Percentiles rank a stretch among this genome's conserved stretches.
Evolutionary conservation across 176 grass and related monocot species (phyloP).

Genomic region (Lolium perenne): DNA sequence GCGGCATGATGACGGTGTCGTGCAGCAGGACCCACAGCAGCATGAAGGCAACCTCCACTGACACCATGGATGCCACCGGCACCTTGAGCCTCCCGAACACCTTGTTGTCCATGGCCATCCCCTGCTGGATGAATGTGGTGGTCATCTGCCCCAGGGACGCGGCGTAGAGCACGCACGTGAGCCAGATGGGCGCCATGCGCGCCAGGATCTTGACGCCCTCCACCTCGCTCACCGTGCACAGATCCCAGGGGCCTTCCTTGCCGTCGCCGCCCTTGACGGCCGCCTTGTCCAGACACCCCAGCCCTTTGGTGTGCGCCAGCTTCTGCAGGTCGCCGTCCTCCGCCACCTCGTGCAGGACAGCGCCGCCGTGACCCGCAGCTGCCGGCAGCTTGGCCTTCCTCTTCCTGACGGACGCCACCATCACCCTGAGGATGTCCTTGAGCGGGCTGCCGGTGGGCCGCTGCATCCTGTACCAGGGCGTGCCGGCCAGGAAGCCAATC

Average conservation of each 20-base stretch:
- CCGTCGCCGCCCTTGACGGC: conserved; percentile 17
- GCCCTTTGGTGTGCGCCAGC: conserved; percentile 58
- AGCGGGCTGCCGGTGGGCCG: conserved; percentile 63
- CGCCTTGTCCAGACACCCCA: conserved; percentile 67
- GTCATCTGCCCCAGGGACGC: conserved; percentile 73
- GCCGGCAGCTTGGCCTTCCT: conserved; percentile 17
- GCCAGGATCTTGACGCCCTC: conserved; percentile 77
- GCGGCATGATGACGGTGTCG: conserved; percentile 51
- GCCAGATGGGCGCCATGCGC: conserved; percentile 74
- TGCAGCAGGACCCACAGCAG: conserved; percentile 68
- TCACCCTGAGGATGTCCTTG: conserved; percentile 60
- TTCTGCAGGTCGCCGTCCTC: conserved; percentile 9
- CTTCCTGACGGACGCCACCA: conserved; percentile 55
- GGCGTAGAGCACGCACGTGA: conserved; percentile 66
- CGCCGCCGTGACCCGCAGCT: neutral
- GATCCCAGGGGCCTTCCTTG: conserved; percentile 20
- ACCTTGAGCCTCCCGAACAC: conserved; percentile 50
- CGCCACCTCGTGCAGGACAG: conserved; percentile 40
- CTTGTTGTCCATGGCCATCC: conserved; percentile 63
- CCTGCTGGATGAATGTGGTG: conserved; percentile 88
- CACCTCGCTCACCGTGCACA: conserved; percentile 71
- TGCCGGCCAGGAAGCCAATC: conserved; percentile 57
- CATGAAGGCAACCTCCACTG: conserved; percentile 64
- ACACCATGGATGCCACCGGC: conserved; percentile 62
- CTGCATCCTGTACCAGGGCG: conserved; percentile 54